These are phyloP conservation scores for Hanseniaspora meyeri DNA, from an alignment of 805 yeast genomes.

Conservation along the genomic window DNA sequence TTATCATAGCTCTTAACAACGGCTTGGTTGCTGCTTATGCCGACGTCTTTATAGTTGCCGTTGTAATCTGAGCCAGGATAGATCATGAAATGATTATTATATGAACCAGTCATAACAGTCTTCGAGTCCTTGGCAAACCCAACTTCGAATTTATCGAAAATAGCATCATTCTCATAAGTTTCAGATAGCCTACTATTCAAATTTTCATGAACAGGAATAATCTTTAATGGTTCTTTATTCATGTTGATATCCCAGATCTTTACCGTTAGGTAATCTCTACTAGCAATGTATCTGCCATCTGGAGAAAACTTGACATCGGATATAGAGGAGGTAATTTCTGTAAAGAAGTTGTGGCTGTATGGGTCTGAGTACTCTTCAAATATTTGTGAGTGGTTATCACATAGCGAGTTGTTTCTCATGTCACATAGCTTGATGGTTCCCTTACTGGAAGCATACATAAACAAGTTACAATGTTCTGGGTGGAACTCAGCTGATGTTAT, in stretches of 20 bases:
- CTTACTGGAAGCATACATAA: constrained; percentile 89
- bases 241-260: constrained; percentile 96
- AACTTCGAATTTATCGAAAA: constrained; percentile 95
- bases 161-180: constrained; percentile 96
- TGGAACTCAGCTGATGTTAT: constrained; percentile 95
- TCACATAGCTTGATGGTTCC: constrained; percentile 93
- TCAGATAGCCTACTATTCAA: constrained; percentile 87
- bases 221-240: constrained; percentile 90
- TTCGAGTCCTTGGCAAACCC: constrained; percentile 87
- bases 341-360: constrained; percentile 82
- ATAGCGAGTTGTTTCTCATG: constrained; percentile 89
- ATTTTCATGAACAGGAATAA: constrained; percentile 91
- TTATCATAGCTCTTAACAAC: constrained; percentile 6
- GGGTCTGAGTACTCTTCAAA: constrained; percentile 93
- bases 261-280: constrained; percentile 93
- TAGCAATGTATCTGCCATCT: constrained; percentile 89
- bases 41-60: constrained; percentile 13
- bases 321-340: constrained; percentile 90
- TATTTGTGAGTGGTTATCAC: constrained; percentile 76
- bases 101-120: constrained; percentile 91
- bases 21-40: constrained; percentile 12
- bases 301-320: constrained; percentile 85
- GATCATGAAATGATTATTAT: constrained; percentile 92
- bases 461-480: constrained; percentile 79
- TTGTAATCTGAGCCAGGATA: constrained; percentile 58